A percentile compares a stretch with the other conserved stretches of the same genome.
These are phyloP conservation scores for Colletotrichum chrysophilum DNA, from an alignment of 2,329 filamentous ascomycete genomes.

Conservation along the genomic window DNA sequence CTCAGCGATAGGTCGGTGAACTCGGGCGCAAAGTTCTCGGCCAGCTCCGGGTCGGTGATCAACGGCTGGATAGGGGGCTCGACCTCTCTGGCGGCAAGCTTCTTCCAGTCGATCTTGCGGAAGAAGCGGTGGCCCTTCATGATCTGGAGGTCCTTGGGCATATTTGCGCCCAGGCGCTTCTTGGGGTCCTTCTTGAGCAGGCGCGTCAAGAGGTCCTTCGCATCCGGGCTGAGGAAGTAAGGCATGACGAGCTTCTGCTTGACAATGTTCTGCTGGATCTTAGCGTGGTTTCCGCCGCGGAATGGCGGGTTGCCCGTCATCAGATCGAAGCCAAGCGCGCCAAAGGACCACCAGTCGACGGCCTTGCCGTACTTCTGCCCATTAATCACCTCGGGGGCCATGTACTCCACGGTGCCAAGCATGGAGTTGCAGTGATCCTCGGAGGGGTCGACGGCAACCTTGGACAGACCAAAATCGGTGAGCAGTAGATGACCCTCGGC, in stretches of 20 bases:
- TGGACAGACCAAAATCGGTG: slow-evolving; percentile 96
- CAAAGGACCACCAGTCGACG: slow-evolving; percentile 99
- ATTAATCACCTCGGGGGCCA: slow-evolving; percentile 94
- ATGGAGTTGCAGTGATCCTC: slow-evolving; percentile 81
- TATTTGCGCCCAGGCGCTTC: slow-evolving; percentile 87
- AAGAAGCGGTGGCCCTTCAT: slow-evolving; percentile 97
- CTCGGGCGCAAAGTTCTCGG: slow-evolving; percentile 94
- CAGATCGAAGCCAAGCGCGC: slow-evolving; percentile 89
- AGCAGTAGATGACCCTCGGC: slow-evolving; percentile 89
- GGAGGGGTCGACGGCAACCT: slow-evolving; percentile 76
- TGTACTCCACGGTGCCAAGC: slow-evolving; percentile 96
- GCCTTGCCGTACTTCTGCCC: slow-evolving; percentile 91
- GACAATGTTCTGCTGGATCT: slow-evolving; percentile 94
- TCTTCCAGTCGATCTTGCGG: slow-evolving; percentile 94
- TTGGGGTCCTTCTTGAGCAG: slow-evolving; percentile 90
- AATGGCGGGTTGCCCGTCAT: slow-evolving; percentile 94
- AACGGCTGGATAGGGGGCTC: slow-evolving; percentile 90
- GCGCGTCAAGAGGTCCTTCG: slow-evolving; percentile 90
- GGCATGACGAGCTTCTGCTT: slow-evolving; percentile 89
- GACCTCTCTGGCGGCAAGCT: slow-evolving; percentile 80
- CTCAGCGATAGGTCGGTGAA: slow-evolving; percentile 88
- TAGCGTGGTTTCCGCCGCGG: slow-evolving; percentile 86
- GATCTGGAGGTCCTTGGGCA: slow-evolving; percentile 83
- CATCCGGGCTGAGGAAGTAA: slow-evolving; percentile 89
- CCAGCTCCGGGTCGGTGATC: slow-evolving; percentile 93